A percentile compares a stretch with the other conserved stretches of the same genome.
phyloP scores from a whole-genome alignment of 768 basidiomycete species.

The Leccinellum albellum region DNA sequence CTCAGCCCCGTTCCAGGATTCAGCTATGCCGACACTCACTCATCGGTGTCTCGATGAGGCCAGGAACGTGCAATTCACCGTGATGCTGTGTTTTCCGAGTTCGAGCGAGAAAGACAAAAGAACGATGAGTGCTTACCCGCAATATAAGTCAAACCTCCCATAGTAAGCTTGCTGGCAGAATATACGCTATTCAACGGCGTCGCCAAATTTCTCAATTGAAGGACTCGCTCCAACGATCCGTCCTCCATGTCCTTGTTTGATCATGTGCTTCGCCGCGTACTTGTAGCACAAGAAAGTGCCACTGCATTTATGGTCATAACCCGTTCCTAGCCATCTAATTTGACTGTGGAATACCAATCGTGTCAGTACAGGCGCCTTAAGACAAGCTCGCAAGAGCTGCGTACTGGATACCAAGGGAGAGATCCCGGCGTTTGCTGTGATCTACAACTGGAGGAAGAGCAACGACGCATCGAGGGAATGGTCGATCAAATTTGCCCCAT shows the following conservation, averaged over 20 bases:
- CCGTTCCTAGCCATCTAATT: conserved; percentile 38
- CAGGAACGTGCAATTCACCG: background rate
- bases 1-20: no score
- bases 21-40: background rate
- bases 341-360: conserved; percentile 20
- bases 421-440: conserved; percentile 11
- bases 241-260: conserved; percentile 48
- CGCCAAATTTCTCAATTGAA: conserved; percentile 3
- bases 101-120: background rate
- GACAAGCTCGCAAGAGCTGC: background rate
- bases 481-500: background rate
- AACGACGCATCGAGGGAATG: no score
- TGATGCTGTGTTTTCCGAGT: background rate
- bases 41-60: background rate
- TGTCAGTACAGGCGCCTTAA: background rate
- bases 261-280: conserved; percentile 60
- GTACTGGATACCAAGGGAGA: background rate
- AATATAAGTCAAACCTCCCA: conserved; percentile 41
- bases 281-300: conserved; percentile 63
- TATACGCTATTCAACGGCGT: conserved; percentile 11
- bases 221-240: conserved; percentile 47
- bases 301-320: conserved; percentile 48
- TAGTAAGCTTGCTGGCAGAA: conserved; percentile 37
- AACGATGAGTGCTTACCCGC: conserved; percentile 25
- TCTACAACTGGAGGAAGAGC: background rate